These are phyloP conservation scores for Wallacemonas collosoma DNA, from an alignment of 208 protist species.

Conservation along the genomic window DNA sequence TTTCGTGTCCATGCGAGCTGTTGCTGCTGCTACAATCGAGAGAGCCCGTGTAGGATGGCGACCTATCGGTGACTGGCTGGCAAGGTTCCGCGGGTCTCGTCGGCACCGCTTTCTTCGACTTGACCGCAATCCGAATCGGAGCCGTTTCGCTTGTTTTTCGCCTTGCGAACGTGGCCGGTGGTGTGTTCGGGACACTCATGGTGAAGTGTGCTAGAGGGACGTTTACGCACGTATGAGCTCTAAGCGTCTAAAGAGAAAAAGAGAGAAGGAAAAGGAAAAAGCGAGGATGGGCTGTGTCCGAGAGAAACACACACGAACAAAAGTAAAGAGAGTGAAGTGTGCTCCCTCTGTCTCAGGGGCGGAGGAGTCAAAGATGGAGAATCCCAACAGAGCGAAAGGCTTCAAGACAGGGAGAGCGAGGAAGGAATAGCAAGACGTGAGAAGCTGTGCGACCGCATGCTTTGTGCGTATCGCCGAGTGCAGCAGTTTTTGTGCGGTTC, in stretches of 20 bases:
- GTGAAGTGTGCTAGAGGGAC: background rate
- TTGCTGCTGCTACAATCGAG: background rate
- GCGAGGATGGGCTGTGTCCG: background rate
- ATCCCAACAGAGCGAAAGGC: too few relatives aligned
- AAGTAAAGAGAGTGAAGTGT: background rate
- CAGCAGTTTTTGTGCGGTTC: too few relatives aligned
- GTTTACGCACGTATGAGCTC: too few relatives aligned
- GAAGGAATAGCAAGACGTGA: too few relatives aligned
- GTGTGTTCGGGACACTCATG: background rate
- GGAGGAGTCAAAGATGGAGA: too few relatives aligned
- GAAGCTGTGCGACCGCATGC: too few relatives aligned
- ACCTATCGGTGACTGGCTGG: background rate
- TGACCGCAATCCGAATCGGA: background rate
- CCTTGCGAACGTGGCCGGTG: background rate
- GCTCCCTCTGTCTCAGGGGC: too few relatives aligned
- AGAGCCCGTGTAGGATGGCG: background rate
- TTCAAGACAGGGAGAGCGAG: too few relatives aligned
- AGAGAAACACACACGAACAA: background rate
- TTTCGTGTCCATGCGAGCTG: background rate
- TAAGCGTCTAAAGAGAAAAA: background rate
- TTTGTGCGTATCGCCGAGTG: too few relatives aligned
- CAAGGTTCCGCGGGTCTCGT: background rate
- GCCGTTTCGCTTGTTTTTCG: background rate
- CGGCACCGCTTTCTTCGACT: background rate
- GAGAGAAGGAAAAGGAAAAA: slow-evolving; percentile 1